Conservation (phyloP, 2,329 filamentous ascomycete species). For the Venturia nashicola region DNA sequence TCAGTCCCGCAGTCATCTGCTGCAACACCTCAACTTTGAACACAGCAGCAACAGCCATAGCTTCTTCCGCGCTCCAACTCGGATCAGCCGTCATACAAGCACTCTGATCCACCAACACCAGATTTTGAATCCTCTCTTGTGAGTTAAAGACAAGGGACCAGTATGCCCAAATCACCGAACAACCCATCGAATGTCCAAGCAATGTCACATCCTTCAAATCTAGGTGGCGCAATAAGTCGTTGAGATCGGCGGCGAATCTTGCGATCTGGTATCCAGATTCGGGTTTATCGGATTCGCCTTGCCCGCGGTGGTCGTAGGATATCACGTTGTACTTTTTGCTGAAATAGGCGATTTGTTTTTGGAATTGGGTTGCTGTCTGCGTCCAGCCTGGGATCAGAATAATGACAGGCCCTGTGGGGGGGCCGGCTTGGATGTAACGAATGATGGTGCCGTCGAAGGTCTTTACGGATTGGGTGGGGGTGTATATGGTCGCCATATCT, state of each 20-base stretch:
- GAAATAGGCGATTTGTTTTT: slow-evolving; percentile 8
- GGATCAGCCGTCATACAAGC: slow-evolving; percentile 17
- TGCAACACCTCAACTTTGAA: slow-evolving; percentile 12
- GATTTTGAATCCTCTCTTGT: slow-evolving; percentile 14
- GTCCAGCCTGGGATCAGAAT: slow-evolving; percentile 8
- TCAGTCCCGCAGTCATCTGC: background rate
- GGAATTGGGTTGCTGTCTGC: slow-evolving; percentile 7
- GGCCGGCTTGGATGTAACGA: background rate
- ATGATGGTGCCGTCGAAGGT: background rate
- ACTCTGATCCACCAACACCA: slow-evolving; percentile 22
- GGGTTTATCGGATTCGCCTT: slow-evolving; percentile 5
- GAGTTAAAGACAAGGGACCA: slow-evolving; percentile 20
- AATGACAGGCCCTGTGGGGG: slow-evolving; percentile 12
- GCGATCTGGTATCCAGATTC: slow-evolving; percentile 2
- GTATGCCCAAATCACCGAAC: slow-evolving; percentile 20
- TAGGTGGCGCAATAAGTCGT: background rate
- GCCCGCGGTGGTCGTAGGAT: slow-evolving; percentile 6
- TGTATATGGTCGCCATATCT: background rate
- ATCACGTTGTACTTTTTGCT: background rate
- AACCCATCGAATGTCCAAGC: slow-evolving; percentile 9
- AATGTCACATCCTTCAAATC: slow-evolving; percentile 7
- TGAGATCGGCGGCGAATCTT: slow-evolving; percentile 7
- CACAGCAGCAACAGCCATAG: slow-evolving; percentile 14
- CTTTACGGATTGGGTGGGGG: background rate
- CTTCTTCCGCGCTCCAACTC: slow-evolving; percentile 17